A percentile compares a stretch with the other conserved stretches of the same genome.
These are phyloP conservation scores for Phoma sp. DNA, from an alignment of 2,329 filamentous ascomycete genomes.

Conservation along the genomic window DNA sequence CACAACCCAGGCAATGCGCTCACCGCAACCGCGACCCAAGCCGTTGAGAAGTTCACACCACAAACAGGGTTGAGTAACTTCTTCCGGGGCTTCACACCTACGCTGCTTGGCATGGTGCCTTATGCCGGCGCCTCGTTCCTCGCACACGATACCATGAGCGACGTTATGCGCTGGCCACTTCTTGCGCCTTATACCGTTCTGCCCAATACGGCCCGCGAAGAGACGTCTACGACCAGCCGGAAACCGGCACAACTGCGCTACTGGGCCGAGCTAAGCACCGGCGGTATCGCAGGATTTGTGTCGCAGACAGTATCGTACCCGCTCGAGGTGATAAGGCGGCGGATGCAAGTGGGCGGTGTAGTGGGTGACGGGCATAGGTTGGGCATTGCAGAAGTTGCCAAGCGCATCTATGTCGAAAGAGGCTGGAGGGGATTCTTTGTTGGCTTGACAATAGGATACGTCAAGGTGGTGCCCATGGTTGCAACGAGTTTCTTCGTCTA, in stretches of 20 bases:
- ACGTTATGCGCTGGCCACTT: conserved; percentile 75
- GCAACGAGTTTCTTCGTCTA: conserved; percentile 76
- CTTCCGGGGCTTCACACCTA: conserved; percentile 91
- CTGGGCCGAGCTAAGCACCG: conserved; percentile 85
- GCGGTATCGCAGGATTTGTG: conserved; percentile 85
- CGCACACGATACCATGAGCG: conserved; percentile 88
- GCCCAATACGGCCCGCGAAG: conserved; percentile 59
- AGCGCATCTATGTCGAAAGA: conserved; percentile 75
- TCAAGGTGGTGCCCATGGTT: conserved; percentile 90
- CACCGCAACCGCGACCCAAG: conserved; percentile 50
- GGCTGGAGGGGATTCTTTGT: conserved; percentile 88
- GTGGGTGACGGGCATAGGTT: conserved; percentile 87
- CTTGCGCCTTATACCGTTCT: conserved; percentile 79
- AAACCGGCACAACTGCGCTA: conserved; percentile 77
- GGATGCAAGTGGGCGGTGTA: conserved; percentile 96
- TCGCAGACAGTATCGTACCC: conserved; percentile 94
- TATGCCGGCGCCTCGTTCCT: conserved; percentile 97
- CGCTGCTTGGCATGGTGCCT: conserved; percentile 91
- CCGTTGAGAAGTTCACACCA: conserved; percentile 64
- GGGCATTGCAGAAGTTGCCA: conserved; percentile 78
- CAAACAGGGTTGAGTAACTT: conserved; percentile 83
- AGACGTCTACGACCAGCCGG: conserved; percentile 51
- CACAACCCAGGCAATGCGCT: conserved; percentile 49
- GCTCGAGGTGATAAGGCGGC: conserved; percentile 85
- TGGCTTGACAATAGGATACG: conserved; percentile 91